phyloP scores from a whole-genome alignment of 805 yeast species.

The Ogataea wickerhamii region DNA sequence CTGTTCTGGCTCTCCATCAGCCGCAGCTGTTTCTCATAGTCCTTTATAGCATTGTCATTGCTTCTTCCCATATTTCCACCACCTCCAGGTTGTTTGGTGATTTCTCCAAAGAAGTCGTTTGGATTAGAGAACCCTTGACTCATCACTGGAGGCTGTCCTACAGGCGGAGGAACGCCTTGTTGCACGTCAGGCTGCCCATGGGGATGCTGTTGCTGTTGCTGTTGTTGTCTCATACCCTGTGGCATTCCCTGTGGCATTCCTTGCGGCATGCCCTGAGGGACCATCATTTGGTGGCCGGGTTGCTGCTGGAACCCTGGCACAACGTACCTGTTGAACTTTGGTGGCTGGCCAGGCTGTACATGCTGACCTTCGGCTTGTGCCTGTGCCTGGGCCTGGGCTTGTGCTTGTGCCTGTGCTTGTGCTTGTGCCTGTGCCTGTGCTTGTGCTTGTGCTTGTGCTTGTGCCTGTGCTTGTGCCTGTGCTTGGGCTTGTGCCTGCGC shows the following conservation, averaged over 20 bases:
- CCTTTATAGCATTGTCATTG: constrained; percentile 60
- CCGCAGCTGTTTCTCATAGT: constrained; percentile 77
- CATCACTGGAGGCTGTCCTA: constrained; percentile 13
- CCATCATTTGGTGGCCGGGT: constrained; percentile 22
- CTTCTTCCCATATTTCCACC: constrained; percentile 10
- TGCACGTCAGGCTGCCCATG: constrained; percentile 18
- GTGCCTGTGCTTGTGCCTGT: constrained; percentile 16
- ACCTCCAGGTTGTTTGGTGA: constrained; percentile 19
- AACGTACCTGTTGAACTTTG: constrained; percentile 23
- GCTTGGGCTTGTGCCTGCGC: constrained; percentile 15
- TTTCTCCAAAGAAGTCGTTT: constrained; percentile 21
- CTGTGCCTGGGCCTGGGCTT: constrained; percentile 11
- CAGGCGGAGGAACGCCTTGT: constrained; percentile 9
- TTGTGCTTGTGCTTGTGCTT: constrained; percentile 11
- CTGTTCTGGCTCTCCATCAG: constrained; percentile 73
- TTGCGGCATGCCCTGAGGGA: constrained; percentile 21
- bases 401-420: constrained; percentile 12
- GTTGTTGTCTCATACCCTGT: constrained; percentile 11
- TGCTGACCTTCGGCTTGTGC: constrained; percentile 15
- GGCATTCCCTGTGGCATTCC: constrained; percentile 15
- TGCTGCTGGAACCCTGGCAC: constrained; percentile 30
- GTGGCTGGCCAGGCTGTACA: constrained; percentile 10
- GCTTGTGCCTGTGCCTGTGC: constrained; percentile 16
- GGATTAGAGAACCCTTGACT: constrained; percentile 21
- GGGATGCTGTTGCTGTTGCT: constrained; percentile 13